Evolutionary conservation across 331 rosid genomes (phyloP).

Genomic region (Acacia concinna): DNA sequence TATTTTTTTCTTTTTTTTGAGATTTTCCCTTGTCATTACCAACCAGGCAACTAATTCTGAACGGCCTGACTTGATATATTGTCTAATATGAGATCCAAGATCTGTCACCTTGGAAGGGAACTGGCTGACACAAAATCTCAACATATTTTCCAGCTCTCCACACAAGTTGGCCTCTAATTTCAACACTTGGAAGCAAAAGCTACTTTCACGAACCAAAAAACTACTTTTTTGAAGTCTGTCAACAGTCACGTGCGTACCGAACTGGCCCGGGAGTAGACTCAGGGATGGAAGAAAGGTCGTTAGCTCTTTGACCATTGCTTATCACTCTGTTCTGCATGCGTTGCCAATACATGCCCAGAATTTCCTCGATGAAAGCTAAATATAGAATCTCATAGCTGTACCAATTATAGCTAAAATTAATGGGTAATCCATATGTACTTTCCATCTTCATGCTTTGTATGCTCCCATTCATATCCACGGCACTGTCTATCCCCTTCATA

Average conservation of each 20-base stretch:
- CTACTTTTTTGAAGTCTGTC: background rate
- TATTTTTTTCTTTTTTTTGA: too few relatives aligned
- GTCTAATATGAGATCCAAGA: too few relatives aligned
- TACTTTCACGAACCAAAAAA: too few relatives aligned
- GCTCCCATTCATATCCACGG: slow-evolving; percentile 31
- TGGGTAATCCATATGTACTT: slow-evolving; percentile 32
- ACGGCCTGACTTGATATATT: too few relatives aligned
- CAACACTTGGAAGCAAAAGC: too few relatives aligned
- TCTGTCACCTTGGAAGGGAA: too few relatives aligned
- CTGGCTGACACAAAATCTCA: too few relatives aligned
- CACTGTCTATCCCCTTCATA: slow-evolving; percentile 58
- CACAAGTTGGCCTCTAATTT: too few relatives aligned
- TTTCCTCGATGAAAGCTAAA: background rate
- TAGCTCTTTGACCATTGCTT: background rate
- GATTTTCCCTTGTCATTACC: too few relatives aligned
- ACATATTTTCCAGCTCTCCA: too few relatives aligned
- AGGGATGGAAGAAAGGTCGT: background rate
- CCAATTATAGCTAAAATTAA: slow-evolving; percentile 13
- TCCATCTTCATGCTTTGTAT: slow-evolving; percentile 20
- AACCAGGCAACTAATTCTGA: too few relatives aligned
- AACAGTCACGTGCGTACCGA: background rate
- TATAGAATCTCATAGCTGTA: background rate
- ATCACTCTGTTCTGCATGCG: background rate
- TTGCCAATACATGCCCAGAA: background rate
- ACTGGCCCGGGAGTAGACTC: background rate